These are phyloP conservation scores for Panicum virgatum DNA, from an alignment of 202 grass and related monocot genomes.

Conservation along the genomic window DNA sequence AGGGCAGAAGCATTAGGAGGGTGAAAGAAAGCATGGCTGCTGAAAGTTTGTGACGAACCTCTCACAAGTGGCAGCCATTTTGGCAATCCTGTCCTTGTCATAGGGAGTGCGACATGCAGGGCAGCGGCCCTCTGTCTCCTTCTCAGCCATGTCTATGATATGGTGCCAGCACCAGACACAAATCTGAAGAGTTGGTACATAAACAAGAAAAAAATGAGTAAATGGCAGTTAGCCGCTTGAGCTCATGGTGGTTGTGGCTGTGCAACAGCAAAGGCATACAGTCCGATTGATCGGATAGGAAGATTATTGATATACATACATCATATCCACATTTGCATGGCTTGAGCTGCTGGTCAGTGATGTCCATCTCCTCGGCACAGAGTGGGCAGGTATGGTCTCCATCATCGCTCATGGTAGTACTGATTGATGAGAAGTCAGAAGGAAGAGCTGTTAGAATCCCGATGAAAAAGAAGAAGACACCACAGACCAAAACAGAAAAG, in stretches of 20 bases:
- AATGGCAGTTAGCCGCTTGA: neutral
- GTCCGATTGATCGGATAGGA: neutral
- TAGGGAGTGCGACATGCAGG: slow-evolving; percentile 85
- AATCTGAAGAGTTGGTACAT: slow-evolving; percentile 49
- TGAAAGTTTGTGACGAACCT: slow-evolving; percentile 46
- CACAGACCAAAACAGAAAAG: neutral
- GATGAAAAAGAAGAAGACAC: neutral
- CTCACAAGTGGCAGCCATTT: slow-evolving; percentile 81
- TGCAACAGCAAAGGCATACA: neutral
- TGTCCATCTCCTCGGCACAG: slow-evolving; percentile 99
- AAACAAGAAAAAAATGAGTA: neutral
- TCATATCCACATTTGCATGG: slow-evolving; percentile 97
- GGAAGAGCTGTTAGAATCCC: neutral
- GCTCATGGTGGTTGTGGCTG: neutral
- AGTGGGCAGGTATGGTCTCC: slow-evolving; percentile 96
- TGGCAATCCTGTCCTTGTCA: slow-evolving; percentile 92
- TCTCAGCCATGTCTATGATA: slow-evolving; percentile 95
- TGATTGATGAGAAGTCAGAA: slow-evolving; percentile 21
- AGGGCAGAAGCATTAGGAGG: neutral
- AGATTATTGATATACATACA: slow-evolving; percentile 27
- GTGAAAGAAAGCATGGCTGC: neutral
- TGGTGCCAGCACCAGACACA: slow-evolving; percentile 99
- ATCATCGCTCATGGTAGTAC: slow-evolving; percentile 89
- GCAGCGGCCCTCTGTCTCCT: slow-evolving; percentile 94
- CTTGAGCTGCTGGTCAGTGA: slow-evolving; percentile 95